A percentile compares a stretch with the other conserved stretches of the same genome.
Conservation (phyloP, 148 eudicot genomes). For the Heliamphora exappendiculata region DNA sequence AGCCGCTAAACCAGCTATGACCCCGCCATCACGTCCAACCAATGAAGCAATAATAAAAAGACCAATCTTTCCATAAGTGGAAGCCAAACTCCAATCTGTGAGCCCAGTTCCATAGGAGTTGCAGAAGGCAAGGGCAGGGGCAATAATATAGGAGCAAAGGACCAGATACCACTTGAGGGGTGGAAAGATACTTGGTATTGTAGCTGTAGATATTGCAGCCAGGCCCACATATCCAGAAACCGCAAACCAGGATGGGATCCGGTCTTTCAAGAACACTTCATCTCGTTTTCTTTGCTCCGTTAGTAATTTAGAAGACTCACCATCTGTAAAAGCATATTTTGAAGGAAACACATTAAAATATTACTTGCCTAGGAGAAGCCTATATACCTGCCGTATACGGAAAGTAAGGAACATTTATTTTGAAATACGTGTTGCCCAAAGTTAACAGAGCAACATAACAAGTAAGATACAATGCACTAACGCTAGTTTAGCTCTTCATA, state of each 20-base stretch:
- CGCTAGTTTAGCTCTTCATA: background rate
- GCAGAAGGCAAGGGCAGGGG: slow-evolving; percentile 78
- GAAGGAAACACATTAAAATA: background rate
- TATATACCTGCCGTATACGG: background rate
- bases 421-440: background rate
- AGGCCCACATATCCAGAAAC: slow-evolving; percentile 59
- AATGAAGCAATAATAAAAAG: slow-evolving; percentile 60
- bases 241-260: slow-evolving; percentile 63
- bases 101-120: slow-evolving; percentile 74
- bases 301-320: slow-evolving; percentile 34
- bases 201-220: slow-evolving; percentile 55
- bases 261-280: slow-evolving; percentile 44
- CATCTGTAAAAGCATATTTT: slow-evolving; percentile 32
- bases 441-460: background rate
- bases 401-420: background rate
- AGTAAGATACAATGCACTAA: background rate
- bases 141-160: slow-evolving; percentile 55
- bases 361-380: background rate
- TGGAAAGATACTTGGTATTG: slow-evolving; percentile 51
- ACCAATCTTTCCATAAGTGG: slow-evolving; percentile 61
- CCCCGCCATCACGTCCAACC: slow-evolving; percentile 59
- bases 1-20: slow-evolving; percentile 61
- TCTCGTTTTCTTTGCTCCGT: slow-evolving; percentile 55
- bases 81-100: slow-evolving; percentile 65
- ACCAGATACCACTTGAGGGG: slow-evolving; percentile 69